Percentiles rank a stretch among this genome's conserved stretches.
Evolutionary conservation across 768 basidiomycete species (phyloP).

Genomic region (Calvatia gigantea): DNA sequence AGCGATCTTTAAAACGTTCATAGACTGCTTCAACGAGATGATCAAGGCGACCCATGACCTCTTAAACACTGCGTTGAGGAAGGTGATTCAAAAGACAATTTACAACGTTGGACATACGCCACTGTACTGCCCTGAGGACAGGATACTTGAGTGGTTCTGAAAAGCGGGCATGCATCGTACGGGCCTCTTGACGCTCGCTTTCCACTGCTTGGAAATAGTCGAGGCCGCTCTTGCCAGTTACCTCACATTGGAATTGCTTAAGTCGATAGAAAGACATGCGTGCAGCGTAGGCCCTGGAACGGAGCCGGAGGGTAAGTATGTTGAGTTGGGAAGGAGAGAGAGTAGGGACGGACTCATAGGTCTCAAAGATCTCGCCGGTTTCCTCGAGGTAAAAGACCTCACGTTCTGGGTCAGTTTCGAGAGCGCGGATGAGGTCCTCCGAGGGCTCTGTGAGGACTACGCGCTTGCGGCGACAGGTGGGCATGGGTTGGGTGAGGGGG

Average conservation of each 20-base stretch:
- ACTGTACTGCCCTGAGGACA: slow-evolving; percentile 90
- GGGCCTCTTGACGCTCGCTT: slow-evolving; percentile 87
- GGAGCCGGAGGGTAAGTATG: slow-evolving; percentile 23
- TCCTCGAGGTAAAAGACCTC: slow-evolving; percentile 90
- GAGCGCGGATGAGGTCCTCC: slow-evolving; percentile 60
- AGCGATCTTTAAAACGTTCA: slow-evolving; percentile 95
- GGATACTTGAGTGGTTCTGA: slow-evolving; percentile 90
- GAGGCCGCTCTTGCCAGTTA: slow-evolving; percentile 89
- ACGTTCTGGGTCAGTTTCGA: slow-evolving; percentile 59
- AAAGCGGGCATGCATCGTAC: slow-evolving; percentile 87
- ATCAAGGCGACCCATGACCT: slow-evolving; percentile 96
- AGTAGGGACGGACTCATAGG: slow-evolving; percentile 77
- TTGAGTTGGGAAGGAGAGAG: slow-evolving; percentile 21
- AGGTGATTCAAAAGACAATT: slow-evolving; percentile 14
- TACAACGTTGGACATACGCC: slow-evolving; percentile 68
- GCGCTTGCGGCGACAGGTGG: slow-evolving; percentile 86
- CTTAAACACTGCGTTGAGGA: slow-evolving; percentile 38
- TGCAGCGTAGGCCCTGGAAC: slow-evolving; percentile 69
- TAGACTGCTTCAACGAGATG: slow-evolving; percentile 92
- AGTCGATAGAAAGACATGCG: slow-evolving; percentile 94
- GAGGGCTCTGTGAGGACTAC: slow-evolving; percentile 85
- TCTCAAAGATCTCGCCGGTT: slow-evolving; percentile 96
- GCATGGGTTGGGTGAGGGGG: slow-evolving; percentile 46
- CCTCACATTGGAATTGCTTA: slow-evolving; percentile 96
- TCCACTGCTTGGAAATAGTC: slow-evolving; percentile 94